Evolutionary conservation across 2,329 filamentous ascomycete species (phyloP).

Genomic region (Pseudocercospora crystallina): DNA sequence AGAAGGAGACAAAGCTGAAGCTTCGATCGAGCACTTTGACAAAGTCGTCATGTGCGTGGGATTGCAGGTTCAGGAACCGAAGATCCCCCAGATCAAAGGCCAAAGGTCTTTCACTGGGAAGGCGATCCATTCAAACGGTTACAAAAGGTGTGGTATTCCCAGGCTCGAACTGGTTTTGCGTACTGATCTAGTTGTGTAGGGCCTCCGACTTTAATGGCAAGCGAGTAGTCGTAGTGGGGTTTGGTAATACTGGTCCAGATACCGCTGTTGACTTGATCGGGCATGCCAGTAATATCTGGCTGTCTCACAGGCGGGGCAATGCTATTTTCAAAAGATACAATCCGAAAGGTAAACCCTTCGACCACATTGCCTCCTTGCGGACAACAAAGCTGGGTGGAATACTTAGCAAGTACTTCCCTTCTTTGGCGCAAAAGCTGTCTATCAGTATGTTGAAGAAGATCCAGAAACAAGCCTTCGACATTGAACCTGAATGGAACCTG

Average conservation of each 20-base stretch:
- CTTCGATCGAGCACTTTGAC: slow-evolving; percentile 4
- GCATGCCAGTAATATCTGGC: slow-evolving; percentile 8
- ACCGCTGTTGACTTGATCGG: slow-evolving; percentile 10
- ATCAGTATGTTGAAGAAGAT: slow-evolving; percentile 1
- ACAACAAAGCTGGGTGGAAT: slow-evolving; percentile 4
- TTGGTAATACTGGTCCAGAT: slow-evolving; percentile 11
- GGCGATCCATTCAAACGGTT: slow-evolving; percentile 10
- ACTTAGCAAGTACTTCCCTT: slow-evolving; percentile 6
- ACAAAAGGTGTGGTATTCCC: neutral
- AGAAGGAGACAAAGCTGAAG: neutral
- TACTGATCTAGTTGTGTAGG: neutral
- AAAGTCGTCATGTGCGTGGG: slow-evolving; percentile 8
- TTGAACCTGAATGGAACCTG: slow-evolving; percentile 10
- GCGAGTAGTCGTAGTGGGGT: slow-evolving; percentile 7
- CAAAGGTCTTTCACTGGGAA: slow-evolving; percentile 3
- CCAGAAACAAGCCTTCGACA: slow-evolving; percentile 5
- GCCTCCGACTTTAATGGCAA: slow-evolving; percentile 3
- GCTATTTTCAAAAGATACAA: slow-evolving; percentile 7
- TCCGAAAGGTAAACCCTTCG: slow-evolving; percentile 7
- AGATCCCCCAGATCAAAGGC: slow-evolving; percentile 3
- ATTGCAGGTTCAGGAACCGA: slow-evolving; percentile 7
- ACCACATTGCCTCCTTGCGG: slow-evolving; percentile 5
- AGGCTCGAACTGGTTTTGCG: neutral
- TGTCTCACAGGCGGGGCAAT: slow-evolving; percentile 9
- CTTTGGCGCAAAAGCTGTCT: neutral